Conservation (phyloP, 495 filamentous ascomycete genomes). For the Aspergillus coremiiformis region DNA sequence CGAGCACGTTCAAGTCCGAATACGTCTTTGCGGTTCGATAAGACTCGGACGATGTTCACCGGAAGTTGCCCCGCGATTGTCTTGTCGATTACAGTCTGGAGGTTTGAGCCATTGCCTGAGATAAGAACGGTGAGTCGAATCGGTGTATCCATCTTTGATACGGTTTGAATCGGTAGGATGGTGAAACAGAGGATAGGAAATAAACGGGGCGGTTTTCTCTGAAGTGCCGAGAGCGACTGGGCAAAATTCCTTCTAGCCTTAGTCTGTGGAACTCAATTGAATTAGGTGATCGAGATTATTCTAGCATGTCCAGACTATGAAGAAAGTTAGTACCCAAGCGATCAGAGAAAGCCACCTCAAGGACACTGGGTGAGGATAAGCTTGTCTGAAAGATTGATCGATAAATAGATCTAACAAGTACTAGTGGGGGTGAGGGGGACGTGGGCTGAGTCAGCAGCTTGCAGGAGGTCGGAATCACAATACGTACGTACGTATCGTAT, state of each 20-base stretch:
- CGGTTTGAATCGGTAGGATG: neutral
- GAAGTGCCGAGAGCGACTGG: neutral
- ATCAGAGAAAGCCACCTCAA: neutral
- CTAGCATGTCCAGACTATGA: neutral
- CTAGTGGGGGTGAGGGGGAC: neutral
- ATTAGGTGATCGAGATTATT: neutral
- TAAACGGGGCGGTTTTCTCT: neutral
- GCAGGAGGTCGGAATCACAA: no score
- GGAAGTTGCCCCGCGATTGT: slow-evolving; percentile 47
- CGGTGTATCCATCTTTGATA: slow-evolving; percentile 23
- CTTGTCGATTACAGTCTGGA: slow-evolving; percentile 85
- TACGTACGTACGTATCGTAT: no score
- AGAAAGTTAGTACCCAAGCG: neutral
- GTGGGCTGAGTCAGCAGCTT: neutral
- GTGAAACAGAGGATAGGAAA: neutral
- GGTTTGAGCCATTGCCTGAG: slow-evolving; percentile 77
- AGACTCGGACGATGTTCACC: slow-evolving; percentile 63
- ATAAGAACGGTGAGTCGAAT: slow-evolving; percentile 57
- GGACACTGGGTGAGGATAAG: neutral
- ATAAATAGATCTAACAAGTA: neutral
- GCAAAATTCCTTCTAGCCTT: neutral
- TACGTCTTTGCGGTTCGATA: slow-evolving; percentile 76
- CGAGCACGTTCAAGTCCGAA: slow-evolving; percentile 70
- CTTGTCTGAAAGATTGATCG: neutral
- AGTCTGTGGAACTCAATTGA: neutral